Base-by-base conservation (phyloP, 805 yeast species). In the Myxozyma neotropica region DNA sequence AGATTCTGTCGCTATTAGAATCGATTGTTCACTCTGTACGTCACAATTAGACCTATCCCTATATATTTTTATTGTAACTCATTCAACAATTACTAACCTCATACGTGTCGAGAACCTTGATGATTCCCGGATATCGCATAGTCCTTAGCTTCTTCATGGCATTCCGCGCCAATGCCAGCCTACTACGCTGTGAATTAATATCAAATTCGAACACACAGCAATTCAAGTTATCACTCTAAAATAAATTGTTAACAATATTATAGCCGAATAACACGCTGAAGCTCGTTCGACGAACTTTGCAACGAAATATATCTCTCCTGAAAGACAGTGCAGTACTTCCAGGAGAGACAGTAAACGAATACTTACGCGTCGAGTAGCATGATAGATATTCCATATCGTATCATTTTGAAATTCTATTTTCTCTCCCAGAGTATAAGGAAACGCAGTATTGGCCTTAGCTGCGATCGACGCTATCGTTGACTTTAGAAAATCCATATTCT, bases 191-290 rank as follows among this genome's bases (percentile, higher is more conserved):
- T 67, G 67, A 7, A 75, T 51, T 78, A 45, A 81, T 70, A 59
- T 82, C 84, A 67, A 84, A 86, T 67, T 82, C 86, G 69, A 89
- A 89, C 15, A 89, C 79, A 0, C 93, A 78, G 35, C 87, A 86
- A 7, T 76, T 72, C 1, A 80, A 55, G 24, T 75, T 73, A 58
- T 80, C 83, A 27, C 79, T 82, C 74, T 83, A 36, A 3, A 6
- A 10, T 10, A 29, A 5, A 12, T 27, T n/a, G 21, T 36, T 38
- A 36, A 35, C 31, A 43, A 5, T 12, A n/a, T 31, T 29, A 47
- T 5, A 33, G 17, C 10, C 6, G 8, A 10, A 42, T 21, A 27
- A 12, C 23, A 3, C 39, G 19, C 29, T 29, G 43, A 38, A n/a
- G 17, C 17, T 33, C 26, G 17, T 17, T 45, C 15, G 12, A 19